Evolutionary conservation across 495 filamentous ascomycete species (phyloP), one percentile per base, ranked within the genome.

Genomic region (Beverwykella pulmonaria): DNA sequence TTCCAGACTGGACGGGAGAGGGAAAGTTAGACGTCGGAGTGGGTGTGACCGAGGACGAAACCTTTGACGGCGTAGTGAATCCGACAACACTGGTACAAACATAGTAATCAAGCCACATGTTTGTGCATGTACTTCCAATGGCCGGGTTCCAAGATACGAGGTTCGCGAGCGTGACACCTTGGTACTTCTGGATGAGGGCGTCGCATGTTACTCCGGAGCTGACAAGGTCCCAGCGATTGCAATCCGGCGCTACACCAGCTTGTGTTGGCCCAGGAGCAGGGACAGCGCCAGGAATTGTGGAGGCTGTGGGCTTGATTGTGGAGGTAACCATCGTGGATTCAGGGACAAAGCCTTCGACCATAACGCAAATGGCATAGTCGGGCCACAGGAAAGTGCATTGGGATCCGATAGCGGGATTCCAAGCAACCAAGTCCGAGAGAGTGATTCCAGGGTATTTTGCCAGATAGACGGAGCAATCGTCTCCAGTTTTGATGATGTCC

Each of bases 101-200:
- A 27, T 59, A 59, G 56, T 59, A 59, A 59, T 59, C 56, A 5
- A 48, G 56, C 34, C 32, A 59, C 7, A 59, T 30, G 22, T 15
- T 17, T 14, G n/a, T 12, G 39, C 56, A 59, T n/a, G 2, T 5
- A 4, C 30, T 15, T 2, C 25, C 25, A n/a, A 59, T 27, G n/a
- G 8, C 56, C 6, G 56, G 32, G 39, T 59, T 59, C 56, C 56
- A 59, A 10, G 17, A 17, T 3, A 44, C 17, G 25, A 59, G 41
- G 20, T 59, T 44, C 12, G 10, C 56, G 4, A 26, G 32, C 32
- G 23, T 46, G 39, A 59, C 46, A 26, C 39, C 39, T 6, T 5
- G 32, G 22, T 20, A 7, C 2, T 48, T 59, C 22, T 44, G 12
- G 2, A 34, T 19, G 27, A 59, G 39, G 29, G 39, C 12, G 4